Evolutionary conservation across 106 monocot genomes (phyloP).

Genomic region (Posidonia australis): DNA sequence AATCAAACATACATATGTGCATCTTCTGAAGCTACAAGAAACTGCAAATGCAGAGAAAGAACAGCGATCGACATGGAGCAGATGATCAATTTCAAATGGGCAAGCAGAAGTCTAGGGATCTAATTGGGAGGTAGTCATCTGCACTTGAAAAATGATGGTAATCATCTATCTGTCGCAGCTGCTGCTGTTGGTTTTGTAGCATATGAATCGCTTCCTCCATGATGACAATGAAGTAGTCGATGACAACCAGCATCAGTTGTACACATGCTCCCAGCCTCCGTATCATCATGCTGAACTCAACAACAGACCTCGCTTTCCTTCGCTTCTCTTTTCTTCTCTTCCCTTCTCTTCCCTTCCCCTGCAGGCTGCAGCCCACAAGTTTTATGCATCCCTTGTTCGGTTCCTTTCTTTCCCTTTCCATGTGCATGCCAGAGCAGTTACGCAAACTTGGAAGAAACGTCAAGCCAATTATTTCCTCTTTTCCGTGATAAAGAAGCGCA

Average conservation of each 20-base stretch:
- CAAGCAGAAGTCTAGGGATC: background rate
- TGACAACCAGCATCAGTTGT: background rate
- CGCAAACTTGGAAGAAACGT: too few relatives aligned
- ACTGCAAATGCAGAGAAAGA: background rate
- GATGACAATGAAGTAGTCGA: background rate
- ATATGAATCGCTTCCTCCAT: background rate
- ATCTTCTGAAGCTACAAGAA: background rate
- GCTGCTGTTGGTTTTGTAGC: background rate
- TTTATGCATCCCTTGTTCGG: too few relatives aligned
- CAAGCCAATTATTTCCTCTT: too few relatives aligned
- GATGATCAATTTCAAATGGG: background rate
- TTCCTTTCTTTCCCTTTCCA: too few relatives aligned
- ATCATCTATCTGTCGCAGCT: background rate
- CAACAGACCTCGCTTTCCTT: too few relatives aligned
- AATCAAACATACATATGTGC: background rate
- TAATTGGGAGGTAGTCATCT: background rate
- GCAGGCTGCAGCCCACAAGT: too few relatives aligned
- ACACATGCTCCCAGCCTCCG: conserved; percentile 1
- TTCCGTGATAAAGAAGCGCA: too few relatives aligned
- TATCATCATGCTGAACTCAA: too few relatives aligned
- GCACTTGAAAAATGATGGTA: too few relatives aligned
- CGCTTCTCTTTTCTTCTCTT: conserved; percentile 2
- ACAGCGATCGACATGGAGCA: background rate
- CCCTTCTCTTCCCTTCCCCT: background rate
- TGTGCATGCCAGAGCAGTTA: too few relatives aligned